Evolutionary conservation across 805 yeast species (phyloP).

Genomic region (Diddensiella transvaalensis): DNA sequence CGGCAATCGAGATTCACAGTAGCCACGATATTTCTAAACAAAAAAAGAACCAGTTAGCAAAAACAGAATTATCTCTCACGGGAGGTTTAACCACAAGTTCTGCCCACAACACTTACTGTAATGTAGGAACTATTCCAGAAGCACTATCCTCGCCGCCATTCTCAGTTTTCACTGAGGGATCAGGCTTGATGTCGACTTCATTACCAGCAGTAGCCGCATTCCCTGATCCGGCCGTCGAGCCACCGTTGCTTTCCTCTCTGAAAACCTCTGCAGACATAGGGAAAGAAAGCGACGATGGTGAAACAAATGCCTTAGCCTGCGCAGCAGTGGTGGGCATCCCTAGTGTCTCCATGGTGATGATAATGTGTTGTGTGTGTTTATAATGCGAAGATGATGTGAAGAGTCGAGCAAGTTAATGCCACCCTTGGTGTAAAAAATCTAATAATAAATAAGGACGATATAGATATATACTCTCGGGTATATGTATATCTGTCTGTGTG

Average conservation of each 20-base stretch:
- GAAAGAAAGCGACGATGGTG: slow-evolving; percentile 58
- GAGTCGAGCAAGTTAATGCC: slow-evolving; percentile 30
- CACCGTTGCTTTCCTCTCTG: slow-evolving; percentile 1
- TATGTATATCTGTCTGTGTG: too few relatives aligned
- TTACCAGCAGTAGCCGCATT: slow-evolving; percentile 15
- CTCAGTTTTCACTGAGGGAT: slow-evolving; percentile 26
- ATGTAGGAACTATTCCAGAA: slow-evolving; percentile 94
- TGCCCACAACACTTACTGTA: slow-evolving; percentile 41
- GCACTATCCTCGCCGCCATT: slow-evolving; percentile 63
- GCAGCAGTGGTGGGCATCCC: slow-evolving; percentile 76
- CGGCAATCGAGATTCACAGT: slow-evolving; percentile 96
- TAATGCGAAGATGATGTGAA: slow-evolving; percentile 4
- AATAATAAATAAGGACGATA: background rate
- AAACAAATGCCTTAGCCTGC: slow-evolving; percentile 68
- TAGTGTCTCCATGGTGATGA: slow-evolving; percentile 57
- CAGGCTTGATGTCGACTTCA: too few relatives aligned
- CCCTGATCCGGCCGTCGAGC: background rate
- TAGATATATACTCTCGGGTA: too few relatives aligned
- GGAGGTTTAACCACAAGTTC: background rate
- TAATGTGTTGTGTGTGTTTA: slow-evolving; percentile 11
- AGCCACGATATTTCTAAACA: slow-evolving; percentile 83
- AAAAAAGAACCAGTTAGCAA: too few relatives aligned
- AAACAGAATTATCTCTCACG: too few relatives aligned
- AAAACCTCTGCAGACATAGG: slow-evolving; percentile 49
- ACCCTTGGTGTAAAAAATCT: slow-evolving; percentile 17